Conservation (phyloP, 202 grass and related monocot species). For the Hordeum pubiflorum region DNA sequence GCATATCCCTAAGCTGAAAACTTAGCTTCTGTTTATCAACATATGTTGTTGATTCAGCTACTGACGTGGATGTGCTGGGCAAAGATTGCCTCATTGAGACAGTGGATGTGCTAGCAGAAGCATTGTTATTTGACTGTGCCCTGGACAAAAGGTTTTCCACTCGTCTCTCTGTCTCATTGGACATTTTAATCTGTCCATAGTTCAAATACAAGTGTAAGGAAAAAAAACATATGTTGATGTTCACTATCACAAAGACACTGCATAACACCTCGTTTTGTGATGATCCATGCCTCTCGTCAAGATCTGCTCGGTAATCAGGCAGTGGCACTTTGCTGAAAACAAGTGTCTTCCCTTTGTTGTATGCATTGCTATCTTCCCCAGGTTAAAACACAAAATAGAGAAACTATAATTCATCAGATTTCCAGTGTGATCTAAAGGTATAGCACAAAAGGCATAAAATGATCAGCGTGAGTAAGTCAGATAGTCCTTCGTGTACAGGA, state of each 20-base stretch:
- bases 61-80: conserved; percentile 23
- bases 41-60: conserved; percentile 35
- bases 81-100: conserved; percentile 26
- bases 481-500: neutral
- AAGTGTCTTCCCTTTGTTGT: conserved; percentile 82
- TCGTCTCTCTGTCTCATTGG: conserved; percentile 79
- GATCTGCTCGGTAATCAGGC: conserved; percentile 93
- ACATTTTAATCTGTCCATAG: conserved; percentile 88
- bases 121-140: conserved; percentile 38
- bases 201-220: conserved; percentile 17
- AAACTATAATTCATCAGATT: conserved; percentile 37
- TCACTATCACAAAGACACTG: conserved; percentile 9
- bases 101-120: conserved; percentile 51
- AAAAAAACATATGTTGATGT: neutral
- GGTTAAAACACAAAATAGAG: conserved; percentile 32
- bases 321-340: conserved; percentile 96
- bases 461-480: neutral
- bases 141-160: conserved; percentile 68
- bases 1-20: conserved; percentile 69
- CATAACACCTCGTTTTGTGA: conserved; percentile 80
- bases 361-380: conserved; percentile 74
- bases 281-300: conserved; percentile 91
- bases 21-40: conserved; percentile 59
- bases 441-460: neutral
- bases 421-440: neutral